Percentiles rank a stretch among this genome's conserved stretches.
These are phyloP conservation scores for Rhizopus sp. DNA, from an alignment of 371 early-diverging fungal genomes.

Conservation along the genomic window DNA sequence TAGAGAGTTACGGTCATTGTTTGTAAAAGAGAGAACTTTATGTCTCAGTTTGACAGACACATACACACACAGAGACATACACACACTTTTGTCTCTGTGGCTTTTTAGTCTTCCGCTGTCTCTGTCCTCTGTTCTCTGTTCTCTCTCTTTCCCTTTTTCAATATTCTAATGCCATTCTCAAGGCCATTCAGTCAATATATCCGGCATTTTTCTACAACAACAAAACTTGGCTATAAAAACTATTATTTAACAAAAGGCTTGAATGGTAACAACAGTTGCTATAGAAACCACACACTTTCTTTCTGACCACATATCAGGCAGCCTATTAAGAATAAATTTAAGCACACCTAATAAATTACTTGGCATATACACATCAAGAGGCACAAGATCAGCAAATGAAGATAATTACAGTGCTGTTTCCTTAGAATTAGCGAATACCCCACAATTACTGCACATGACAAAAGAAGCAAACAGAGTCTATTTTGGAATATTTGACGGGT, in stretches of 20 bases:
- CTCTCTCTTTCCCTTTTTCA: background rate
- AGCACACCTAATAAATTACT: slow-evolving; percentile 32
- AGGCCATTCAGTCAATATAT: background rate
- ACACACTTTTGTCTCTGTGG: background rate
- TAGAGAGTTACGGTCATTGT: no score
- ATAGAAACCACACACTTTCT: background rate
- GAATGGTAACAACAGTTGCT: slow-evolving; percentile 12
- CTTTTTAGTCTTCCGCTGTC: background rate
- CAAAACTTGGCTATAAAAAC: slow-evolving; percentile 12
- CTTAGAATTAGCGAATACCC: slow-evolving; percentile 30
- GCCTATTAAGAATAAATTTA: slow-evolving; percentile 30
- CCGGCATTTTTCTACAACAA: slow-evolving; percentile 15
- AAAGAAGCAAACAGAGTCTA: slow-evolving; percentile 45
- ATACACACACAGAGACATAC: background rate
- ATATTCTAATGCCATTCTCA: background rate
- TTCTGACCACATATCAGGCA: slow-evolving; percentile 7
- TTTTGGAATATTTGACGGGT: slow-evolving; percentile 62
- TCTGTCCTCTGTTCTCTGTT: no score
- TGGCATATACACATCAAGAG: slow-evolving; percentile 45
- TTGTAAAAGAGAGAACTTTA: no score
- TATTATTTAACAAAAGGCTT: slow-evolving; percentile 31
- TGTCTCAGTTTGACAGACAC: no score
- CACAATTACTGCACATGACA: slow-evolving; percentile 22
- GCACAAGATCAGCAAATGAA: slow-evolving; percentile 50
- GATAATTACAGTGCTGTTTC: slow-evolving; percentile 43